Evolutionary conservation across 2,329 filamentous ascomycete species (phyloP).

Genomic region (Ophiostoma australiae): DNA sequence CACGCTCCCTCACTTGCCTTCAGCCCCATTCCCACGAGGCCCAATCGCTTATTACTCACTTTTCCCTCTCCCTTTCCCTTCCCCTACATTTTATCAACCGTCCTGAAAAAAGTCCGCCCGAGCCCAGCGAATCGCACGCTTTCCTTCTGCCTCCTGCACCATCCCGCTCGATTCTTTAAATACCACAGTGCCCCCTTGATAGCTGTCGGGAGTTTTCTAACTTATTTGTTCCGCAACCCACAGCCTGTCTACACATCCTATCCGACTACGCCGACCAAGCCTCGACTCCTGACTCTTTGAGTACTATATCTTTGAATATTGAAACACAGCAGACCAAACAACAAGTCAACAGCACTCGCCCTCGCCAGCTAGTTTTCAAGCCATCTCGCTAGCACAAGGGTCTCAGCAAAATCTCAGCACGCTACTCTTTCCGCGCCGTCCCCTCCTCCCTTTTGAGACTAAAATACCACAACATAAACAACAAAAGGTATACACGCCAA

Average conservation of each 20-base stretch:
- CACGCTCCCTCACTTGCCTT: slow-evolving; percentile 1
- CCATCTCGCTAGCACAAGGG: not conserved
- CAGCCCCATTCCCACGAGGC: slow-evolving; percentile 18
- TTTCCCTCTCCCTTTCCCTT: slow-evolving; percentile 9
- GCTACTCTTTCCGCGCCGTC: slow-evolving; percentile 12
- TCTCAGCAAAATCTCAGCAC: slow-evolving; percentile 9
- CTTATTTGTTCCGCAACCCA: slow-evolving; percentile 1
- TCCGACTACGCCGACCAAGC: not conserved
- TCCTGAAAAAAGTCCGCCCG: not conserved
- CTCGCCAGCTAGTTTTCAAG: slow-evolving; percentile 2
- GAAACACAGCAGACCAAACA: not conserved
- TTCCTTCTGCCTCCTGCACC: not conserved
- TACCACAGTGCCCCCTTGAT: slow-evolving; percentile 13
- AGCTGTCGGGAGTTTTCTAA: not conserved
- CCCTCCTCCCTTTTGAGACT: slow-evolving; percentile 11
- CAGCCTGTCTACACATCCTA: not conserved
- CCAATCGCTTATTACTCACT: slow-evolving; percentile 16
- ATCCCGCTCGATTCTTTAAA: slow-evolving; percentile 18
- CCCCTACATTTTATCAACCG: not conserved
- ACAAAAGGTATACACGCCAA: not conserved
- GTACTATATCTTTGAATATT: not conserved
- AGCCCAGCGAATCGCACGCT: slow-evolving; percentile 16
- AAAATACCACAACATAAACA: slow-evolving; percentile 16
- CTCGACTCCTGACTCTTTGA: not conserved
- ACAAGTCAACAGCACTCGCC: not conserved